These are phyloP conservation scores for Tolypocladium ophioglossoides DNA, from an alignment of 2,329 filamentous ascomycete genomes.

Conservation along the genomic window DNA sequence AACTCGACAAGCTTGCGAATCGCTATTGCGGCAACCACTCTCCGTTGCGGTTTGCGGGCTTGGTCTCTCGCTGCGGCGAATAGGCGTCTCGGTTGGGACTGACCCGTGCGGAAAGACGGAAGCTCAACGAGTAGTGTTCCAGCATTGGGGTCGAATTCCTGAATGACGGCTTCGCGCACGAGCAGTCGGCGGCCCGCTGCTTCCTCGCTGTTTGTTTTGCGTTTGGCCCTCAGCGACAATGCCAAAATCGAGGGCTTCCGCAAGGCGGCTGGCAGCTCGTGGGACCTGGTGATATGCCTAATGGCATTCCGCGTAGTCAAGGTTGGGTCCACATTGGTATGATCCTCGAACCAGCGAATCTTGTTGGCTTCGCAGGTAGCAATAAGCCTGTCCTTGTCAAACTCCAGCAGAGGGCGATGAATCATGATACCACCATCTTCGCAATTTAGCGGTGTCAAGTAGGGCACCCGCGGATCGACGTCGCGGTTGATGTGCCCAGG, in stretches of 20 bases:
- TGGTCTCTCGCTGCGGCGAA: constrained; percentile 13
- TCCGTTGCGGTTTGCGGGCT: constrained; percentile 23
- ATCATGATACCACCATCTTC: constrained; percentile 58
- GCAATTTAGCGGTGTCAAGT: constrained; percentile 25
- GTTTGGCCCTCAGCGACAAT: constrained; percentile 43
- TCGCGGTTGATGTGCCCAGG: constrained; percentile 11
- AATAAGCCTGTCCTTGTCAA: constrained; percentile 63
- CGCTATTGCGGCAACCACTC: constrained; percentile 33
- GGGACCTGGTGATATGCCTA: constrained; percentile 49
- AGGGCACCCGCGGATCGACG: constrained; percentile 14
- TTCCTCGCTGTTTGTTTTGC: constrained; percentile 32
- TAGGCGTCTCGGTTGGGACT: constrained; percentile 5
- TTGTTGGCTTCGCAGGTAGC: constrained; percentile 60
- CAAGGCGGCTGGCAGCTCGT: constrained; percentile 59
- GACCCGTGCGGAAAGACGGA: constrained; percentile 19
- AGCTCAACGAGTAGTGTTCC: constrained; percentile 38
- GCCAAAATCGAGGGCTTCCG: constrained; percentile 52
- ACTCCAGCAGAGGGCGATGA: constrained; percentile 58
- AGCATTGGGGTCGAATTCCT: constrained; percentile 33
- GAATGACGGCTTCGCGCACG: constrained; percentile 31
- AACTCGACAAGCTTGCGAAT: constrained; percentile 38
- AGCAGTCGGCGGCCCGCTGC: constrained; percentile 45
- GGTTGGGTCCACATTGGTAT: constrained; percentile 68
- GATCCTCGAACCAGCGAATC: constrained; percentile 73
- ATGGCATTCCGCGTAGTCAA: constrained; percentile 76